These are phyloP conservation scores for Arthroderma sp. DNA, from an alignment of 2,329 filamentous ascomycete species.

Conservation along the genomic window DNA sequence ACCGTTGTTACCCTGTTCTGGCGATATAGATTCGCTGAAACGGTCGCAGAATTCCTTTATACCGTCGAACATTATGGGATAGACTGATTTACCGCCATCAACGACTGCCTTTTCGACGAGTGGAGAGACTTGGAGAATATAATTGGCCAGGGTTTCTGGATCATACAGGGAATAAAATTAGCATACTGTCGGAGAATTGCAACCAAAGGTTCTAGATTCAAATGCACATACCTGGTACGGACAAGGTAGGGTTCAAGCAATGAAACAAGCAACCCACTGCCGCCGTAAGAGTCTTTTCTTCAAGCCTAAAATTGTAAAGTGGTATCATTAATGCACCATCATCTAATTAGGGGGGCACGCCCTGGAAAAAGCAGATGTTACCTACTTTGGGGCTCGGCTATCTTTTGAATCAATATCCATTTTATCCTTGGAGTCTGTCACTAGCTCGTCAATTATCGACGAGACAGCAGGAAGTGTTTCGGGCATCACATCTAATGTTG, in stretches of 20 bases:
- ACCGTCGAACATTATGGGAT: slow-evolving; percentile 23
- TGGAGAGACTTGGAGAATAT: slow-evolving; percentile 19
- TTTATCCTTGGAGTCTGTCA: slow-evolving; percentile 40
- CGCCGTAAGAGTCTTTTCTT: slow-evolving; percentile 25
- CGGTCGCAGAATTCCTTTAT: slow-evolving; percentile 21
- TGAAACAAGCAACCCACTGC: slow-evolving; percentile 27
- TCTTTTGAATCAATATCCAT: slow-evolving; percentile 54
- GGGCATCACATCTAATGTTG: slow-evolving; percentile 56
- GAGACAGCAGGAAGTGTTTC: slow-evolving; percentile 53
- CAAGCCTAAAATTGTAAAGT: slow-evolving; percentile 13
- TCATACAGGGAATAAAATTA: background rate
- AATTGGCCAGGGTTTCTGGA: slow-evolving; percentile 17
- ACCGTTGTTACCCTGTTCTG: background rate
- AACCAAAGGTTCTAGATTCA: slow-evolving; percentile 14
- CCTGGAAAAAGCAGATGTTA: background rate
- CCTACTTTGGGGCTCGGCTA: slow-evolving; percentile 26
- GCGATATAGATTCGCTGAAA: slow-evolving; percentile 17
- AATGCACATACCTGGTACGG: slow-evolving; percentile 5
- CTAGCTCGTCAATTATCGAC: slow-evolving; percentile 47
- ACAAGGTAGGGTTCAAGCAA: slow-evolving; percentile 21
- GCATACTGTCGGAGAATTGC: slow-evolving; percentile 11
- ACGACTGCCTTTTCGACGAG: slow-evolving; percentile 19
- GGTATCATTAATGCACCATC: background rate
- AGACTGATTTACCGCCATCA: slow-evolving; percentile 22
- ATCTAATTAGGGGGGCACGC: too few species aligned